phyloP scores from a whole-genome alignment of 148 eudicot species.

The Rhododendron vialii region DNA sequence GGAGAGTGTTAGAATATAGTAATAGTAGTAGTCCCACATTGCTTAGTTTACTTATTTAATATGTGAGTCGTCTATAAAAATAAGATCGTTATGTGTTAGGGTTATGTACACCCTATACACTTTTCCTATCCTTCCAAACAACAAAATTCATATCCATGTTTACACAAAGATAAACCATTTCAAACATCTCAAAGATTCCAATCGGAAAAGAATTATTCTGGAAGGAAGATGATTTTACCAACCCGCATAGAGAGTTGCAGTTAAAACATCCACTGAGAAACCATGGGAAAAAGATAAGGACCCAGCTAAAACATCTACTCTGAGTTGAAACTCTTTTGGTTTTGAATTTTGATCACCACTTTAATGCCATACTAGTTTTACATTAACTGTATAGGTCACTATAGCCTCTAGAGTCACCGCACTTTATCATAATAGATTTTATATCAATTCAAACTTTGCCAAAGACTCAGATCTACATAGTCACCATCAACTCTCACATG shows the following conservation, averaged over 20 bases:
- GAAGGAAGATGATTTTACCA: neutral
- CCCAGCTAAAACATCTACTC: neutral
- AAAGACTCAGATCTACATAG: neutral
- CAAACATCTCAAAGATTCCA: neutral
- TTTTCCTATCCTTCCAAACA: too few species aligned
- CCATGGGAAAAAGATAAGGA: neutral
- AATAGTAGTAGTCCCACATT: too few species aligned
- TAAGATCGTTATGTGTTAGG: too few species aligned
- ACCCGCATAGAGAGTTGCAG: neutral
- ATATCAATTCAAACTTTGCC: neutral
- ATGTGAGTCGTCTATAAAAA: too few species aligned
- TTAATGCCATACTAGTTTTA: neutral
- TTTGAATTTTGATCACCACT: neutral
- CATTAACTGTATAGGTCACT: too few species aligned
- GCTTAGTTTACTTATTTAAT: too few species aligned
- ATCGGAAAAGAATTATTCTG: neutral
- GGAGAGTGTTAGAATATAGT: too few species aligned
- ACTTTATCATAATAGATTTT: neutral
- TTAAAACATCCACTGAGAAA: neutral
- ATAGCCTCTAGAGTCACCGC: neutral
- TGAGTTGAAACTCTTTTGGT: neutral
- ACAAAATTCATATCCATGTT: neutral
- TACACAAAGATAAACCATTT: neutral
- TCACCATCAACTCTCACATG: neutral
- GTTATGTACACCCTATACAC: too few species aligned